Evolutionary conservation across 106 monocot genomes (phyloP), one percentile per base, ranked within the genome.

Genomic region (Dendrobium nobile): DNA sequence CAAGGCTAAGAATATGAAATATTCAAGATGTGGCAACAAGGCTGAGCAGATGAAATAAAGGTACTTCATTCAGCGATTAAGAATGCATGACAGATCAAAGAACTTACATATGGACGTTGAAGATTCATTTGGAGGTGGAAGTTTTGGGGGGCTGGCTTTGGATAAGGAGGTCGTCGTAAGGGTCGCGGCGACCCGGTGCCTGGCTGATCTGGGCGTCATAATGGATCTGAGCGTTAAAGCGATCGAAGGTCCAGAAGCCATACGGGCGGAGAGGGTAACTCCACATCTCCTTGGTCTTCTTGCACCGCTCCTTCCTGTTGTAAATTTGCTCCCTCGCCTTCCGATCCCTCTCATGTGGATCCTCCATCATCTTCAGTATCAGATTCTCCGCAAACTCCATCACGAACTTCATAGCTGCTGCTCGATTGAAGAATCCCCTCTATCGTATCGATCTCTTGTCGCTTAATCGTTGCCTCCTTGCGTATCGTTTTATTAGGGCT

Each of bases 231-330:
- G 86, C 82, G 79, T 97, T 97, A 92, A 97, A 94, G n/a, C 88
- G 84, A 22, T 97, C 96, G 88, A 97, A 97, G 78, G 90, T 97
- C 94, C 96, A 94, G 90, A 94, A 97, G 24, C 96, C 96, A 80
- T 94, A 97, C 67, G 96, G 94, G 78, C 90, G 90, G 67, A 97
- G 85, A 61, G 96, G 96, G 27, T 94, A 92, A 75, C 45, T 85
- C 94, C 96, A 94, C 84, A 85, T 89, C 83, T 89, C 92, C 85
- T 97, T 97, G 73, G 96, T 89, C 85, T 85, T 87, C 72, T 84
- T 83, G 92, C 96, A 97, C 48, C 47, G 73, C 85, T 89, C 90
- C 85, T 83, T 84, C 54, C 90, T 92, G 33, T 19, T 67, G 88
- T 97, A 97, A 55, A 97, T 18, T 82, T 87, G 84, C 81, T 93